A percentile compares a stretch with the other conserved stretches of the same genome.
Evolutionary conservation across 176 grass and related monocot species (phyloP).

Genomic region (Avena sativa): DNA sequence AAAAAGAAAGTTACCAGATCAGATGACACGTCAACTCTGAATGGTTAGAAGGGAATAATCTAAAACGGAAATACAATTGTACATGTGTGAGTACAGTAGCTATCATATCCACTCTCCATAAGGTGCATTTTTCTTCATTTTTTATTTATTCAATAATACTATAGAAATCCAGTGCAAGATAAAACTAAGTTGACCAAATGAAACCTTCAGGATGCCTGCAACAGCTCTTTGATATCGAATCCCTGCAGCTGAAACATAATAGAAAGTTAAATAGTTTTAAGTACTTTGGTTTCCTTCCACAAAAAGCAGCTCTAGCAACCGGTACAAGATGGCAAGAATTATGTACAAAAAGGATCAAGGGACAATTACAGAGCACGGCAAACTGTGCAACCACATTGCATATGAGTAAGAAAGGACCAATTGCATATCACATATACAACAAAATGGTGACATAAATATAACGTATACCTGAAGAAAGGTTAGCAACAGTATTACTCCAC

Average conservation of each 20-base stretch:
- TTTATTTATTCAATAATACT: conserved; percentile 1
- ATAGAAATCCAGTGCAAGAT: background rate
- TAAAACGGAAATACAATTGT: background rate
- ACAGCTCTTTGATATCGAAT: conserved; percentile 81
- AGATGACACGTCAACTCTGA: background rate
- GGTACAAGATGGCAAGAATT: background rate
- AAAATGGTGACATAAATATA: conserved; percentile 17
- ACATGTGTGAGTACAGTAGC: no score
- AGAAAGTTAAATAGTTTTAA: conserved; percentile 27
- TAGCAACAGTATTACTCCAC: conserved; percentile 89
- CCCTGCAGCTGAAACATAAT: conserved; percentile 73
- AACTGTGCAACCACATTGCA: background rate
- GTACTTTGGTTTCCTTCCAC: background rate
- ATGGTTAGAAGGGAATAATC: conserved; percentile 14
- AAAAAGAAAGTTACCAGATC: background rate
- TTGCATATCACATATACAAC: background rate
- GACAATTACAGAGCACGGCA: background rate
- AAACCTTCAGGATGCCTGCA: conserved; percentile 71
- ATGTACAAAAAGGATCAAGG: no score
- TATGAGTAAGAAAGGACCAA: background rate
- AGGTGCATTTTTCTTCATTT: background rate
- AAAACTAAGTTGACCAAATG: conserved; percentile 34
- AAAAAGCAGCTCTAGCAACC: conserved; percentile 6
- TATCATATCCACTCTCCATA: no score
- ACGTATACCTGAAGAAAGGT: conserved; percentile 87